A percentile compares a stretch with the other conserved stretches of the same genome.
phyloP scores from a whole-genome alignment of 139 green algal species.

The Desmodesmus armatus region DNA sequence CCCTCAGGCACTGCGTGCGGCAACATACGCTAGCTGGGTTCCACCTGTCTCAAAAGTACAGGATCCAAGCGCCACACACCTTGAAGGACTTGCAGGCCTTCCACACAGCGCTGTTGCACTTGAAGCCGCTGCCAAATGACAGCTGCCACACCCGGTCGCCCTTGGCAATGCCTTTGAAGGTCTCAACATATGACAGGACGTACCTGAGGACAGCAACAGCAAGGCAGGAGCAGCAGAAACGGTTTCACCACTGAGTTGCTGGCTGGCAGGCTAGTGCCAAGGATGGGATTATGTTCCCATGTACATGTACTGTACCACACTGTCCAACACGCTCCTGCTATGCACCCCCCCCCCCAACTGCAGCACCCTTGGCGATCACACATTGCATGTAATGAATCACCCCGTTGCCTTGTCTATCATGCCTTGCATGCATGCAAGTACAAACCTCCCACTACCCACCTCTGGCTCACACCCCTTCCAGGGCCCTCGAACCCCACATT shows the following conservation, averaged over 20 bases:
- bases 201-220: conserved; percentile 51
- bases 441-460: background rate
- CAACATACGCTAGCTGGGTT: background rate
- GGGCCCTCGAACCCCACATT: background rate
- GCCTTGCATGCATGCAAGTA: background rate
- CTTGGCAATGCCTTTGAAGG: conserved; percentile 61
- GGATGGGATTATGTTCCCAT: background rate
- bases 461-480: background rate
- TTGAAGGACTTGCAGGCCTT: conserved; percentile 57
- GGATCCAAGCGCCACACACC: background rate
- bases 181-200: conserved; percentile 85
- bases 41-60: background rate
- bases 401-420: too few relatives aligned
- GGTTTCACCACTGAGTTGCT: background rate
- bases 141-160: conserved; percentile 93
- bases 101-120: conserved; percentile 96
- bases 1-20: background rate
- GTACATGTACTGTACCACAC: too few relatives aligned
- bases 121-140: conserved; percentile 93
- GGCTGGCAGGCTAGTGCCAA: background rate
- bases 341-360: background rate
- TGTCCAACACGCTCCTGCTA: too few relatives aligned
- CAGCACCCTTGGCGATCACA: background rate
- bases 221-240: background rate
- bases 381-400: background rate